Conservation (phyloP, 768 basidiomycete species). For the Lenzites betulinus region DNA sequence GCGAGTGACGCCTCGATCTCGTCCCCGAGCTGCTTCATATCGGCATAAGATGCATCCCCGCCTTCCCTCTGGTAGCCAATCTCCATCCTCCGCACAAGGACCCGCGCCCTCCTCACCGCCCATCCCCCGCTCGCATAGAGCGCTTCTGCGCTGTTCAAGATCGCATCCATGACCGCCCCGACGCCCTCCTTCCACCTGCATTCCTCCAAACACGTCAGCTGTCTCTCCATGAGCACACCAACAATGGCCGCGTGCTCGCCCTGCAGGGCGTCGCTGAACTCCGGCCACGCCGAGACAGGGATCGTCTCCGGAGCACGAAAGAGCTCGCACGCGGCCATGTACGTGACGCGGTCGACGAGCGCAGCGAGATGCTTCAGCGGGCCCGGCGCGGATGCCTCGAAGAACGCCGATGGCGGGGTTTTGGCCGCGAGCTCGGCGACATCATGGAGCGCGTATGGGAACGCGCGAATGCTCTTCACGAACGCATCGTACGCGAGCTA, state of each 20-base stretch:
- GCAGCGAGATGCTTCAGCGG: slow-evolving; percentile 55
- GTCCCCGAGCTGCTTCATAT: slow-evolving; percentile 37
- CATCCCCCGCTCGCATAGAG: slow-evolving; percentile 50
- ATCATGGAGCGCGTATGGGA: slow-evolving; percentile 47
- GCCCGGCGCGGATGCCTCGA: slow-evolving; percentile 35
- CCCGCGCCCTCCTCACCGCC: slow-evolving; percentile 61
- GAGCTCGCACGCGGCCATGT: slow-evolving; percentile 68
- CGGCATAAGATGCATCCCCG: neutral
- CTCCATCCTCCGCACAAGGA: slow-evolving; percentile 57
- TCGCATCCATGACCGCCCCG: slow-evolving; percentile 36
- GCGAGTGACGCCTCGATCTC: slow-evolving; percentile 46
- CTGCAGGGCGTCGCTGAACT: neutral
- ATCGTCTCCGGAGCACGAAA: slow-evolving; percentile 43
- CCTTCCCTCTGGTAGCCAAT: slow-evolving; percentile 43
- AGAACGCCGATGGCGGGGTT: slow-evolving; percentile 35
- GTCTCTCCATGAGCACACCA: slow-evolving; percentile 63
- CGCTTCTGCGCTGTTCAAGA: slow-evolving; percentile 52
- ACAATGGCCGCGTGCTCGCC: slow-evolving; percentile 29
- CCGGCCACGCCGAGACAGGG: slow-evolving; percentile 45
- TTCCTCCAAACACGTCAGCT: slow-evolving; percentile 55
- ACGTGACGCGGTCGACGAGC: slow-evolving; percentile 68
- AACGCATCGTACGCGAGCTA: slow-evolving; percentile 67
- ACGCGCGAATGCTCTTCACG: slow-evolving; percentile 49
- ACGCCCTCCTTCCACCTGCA: slow-evolving; percentile 62
- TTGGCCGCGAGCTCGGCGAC: slow-evolving; percentile 40